Evolutionary conservation across 352 stramenopile genomes (phyloP).

Genomic region (Phytophthora pisi): DNA sequence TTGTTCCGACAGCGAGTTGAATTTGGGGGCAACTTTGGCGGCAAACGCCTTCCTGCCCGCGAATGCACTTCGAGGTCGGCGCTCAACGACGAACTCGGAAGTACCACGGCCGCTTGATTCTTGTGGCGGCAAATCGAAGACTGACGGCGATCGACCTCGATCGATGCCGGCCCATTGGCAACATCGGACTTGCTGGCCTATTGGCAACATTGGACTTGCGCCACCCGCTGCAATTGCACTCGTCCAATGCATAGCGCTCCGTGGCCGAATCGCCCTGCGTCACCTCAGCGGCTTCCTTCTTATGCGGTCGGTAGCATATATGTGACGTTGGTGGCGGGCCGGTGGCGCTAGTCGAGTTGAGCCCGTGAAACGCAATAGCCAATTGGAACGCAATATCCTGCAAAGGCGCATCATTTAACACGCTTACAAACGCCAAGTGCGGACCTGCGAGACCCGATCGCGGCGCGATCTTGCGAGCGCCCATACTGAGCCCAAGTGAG

Average conservation of each 20-base stretch:
- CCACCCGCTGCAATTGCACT: background rate
- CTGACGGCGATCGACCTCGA: background rate
- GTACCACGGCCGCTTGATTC: conserved; percentile 13
- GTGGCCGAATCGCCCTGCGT: conserved; percentile 7
- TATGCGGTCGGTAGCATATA: background rate
- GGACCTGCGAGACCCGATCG: conserved; percentile 3
- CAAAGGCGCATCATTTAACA: conserved; percentile 13
- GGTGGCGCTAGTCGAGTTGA: background rate
- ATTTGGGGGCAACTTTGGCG: background rate
- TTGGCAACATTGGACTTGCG: conserved; percentile 3
- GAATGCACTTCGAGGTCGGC: background rate
- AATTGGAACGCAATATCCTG: conserved; percentile 21
- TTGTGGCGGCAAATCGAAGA: conserved; percentile 4
- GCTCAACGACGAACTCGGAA: background rate
- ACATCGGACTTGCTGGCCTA: background rate
- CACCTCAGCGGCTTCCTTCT: background rate
- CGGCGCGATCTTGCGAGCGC: conserved; percentile 21
- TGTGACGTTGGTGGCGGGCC: background rate
- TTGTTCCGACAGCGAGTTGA: conserved; percentile 21
- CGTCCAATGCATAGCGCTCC: conserved; percentile 22
- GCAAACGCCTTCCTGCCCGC: background rate
- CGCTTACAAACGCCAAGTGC: conserved; percentile 16
- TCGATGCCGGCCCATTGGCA: background rate
- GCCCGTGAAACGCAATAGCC: conserved; percentile 34
- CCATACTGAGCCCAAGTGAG: conserved; percentile 30